Evolutionary conservation across 2,329 filamentous ascomycete species (phyloP), one percentile per base, ranked within the genome.

Genomic region (Arthrobotrys entomopaga): DNA sequence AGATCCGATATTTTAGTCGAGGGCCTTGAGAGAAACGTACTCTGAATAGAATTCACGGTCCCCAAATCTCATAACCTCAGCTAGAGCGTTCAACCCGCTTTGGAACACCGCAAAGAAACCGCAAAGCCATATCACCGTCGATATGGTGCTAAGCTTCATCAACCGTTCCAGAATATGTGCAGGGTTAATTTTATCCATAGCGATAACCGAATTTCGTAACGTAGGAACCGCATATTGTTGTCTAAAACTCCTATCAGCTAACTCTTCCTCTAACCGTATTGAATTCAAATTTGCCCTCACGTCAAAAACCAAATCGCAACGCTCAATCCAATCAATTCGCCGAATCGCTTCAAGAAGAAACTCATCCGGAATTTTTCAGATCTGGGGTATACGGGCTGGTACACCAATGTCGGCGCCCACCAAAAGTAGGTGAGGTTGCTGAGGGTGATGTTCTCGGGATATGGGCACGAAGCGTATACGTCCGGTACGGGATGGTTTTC

Each of bases 391-490:
- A 95, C 92, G 0, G 95, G 95, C 83, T 99, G 95, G 81, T 99
- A 99, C 50, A 98, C 90, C 60, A 99, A 86, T 0, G 95, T 99
- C 0, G 95, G 95, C 0, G 94, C 95, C 89, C 93, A 94, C 94
- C 95, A 98, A 81, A 99, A 99, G 83, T 98, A 99, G 69, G 87
- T 88, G 24, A 99, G 84, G 80, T 98, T 99, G 58, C 85, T 83
- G 77, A 97, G 86, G 2, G 93, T 96, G 81, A 99, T 91, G 81
- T 98, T 99, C 54, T 87, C 83, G 0, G 95, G 95, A 80, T 99
- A 99, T 0, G 94, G 91, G 79, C 93, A 96, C 63, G 87, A 80
- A 11, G 86, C 84, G 83, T 98, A 99, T 22, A 98, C 85, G 42
- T 91, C 89, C 0, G 95, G 95, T 2, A 97, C 84, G 22, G 87